A percentile compares a stretch with the other conserved stretches of the same genome.
Evolutionary conservation across 768 basidiomycete genomes (phyloP).

Genomic region (Amanita brunnescens): DNA sequence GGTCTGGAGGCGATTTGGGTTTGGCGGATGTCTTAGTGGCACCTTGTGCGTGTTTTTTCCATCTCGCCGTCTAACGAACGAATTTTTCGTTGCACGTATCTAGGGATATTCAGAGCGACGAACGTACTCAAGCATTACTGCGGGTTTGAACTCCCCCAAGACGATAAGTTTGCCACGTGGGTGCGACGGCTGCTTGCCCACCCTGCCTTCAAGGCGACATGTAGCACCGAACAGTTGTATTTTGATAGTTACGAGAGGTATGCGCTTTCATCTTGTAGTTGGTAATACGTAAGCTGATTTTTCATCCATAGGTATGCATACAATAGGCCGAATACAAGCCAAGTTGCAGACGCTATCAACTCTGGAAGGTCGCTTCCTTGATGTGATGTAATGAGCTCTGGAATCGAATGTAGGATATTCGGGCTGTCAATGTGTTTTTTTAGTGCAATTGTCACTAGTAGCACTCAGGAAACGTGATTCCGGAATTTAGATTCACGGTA

Average conservation of each 20-base stretch:
- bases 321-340: conserved; percentile 71
- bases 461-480: too few relatives aligned
- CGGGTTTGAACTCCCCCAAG: conserved; percentile 48
- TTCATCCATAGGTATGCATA: conserved; percentile 51
- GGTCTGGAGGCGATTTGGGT: conserved; percentile 49
- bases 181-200: conserved; percentile 45
- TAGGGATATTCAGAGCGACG: conserved; percentile 64
- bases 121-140: conserved; percentile 61
- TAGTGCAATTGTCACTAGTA: too few relatives aligned
- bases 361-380: conserved; percentile 53
- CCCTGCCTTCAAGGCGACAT: conserved; percentile 57
- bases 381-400: too few relatives aligned
- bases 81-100: conserved; percentile 22
- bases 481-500: too few relatives aligned
- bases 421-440: too few relatives aligned
- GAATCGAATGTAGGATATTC: too few relatives aligned
- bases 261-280: conserved; percentile 6
- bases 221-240: conserved; percentile 60
- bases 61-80: conserved; percentile 19
- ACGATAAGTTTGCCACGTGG: conserved; percentile 45
- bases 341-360: conserved; percentile 71
- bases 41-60: conserved; percentile 15
- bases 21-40: conserved; percentile 61
- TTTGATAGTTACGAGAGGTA: conserved; percentile 45
- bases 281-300: neutral